Conservation (phyloP, 495 filamentous ascomycete genomes). For the Lentithecium fluviatile region DNA sequence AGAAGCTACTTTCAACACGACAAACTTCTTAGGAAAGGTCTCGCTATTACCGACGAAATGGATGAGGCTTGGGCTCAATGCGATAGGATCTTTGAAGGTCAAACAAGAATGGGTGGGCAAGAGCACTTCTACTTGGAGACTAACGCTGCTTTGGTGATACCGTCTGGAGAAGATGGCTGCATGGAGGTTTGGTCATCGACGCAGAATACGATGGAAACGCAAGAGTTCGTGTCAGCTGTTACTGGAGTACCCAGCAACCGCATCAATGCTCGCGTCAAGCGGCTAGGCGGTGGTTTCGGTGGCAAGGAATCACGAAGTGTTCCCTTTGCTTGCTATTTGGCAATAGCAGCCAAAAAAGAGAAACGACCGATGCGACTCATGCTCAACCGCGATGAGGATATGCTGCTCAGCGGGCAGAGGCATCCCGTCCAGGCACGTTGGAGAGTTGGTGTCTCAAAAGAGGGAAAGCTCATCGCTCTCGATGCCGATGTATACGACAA, state of each 20-base stretch:
- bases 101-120: conserved; percentile 46
- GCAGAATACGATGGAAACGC: conserved; percentile 47
- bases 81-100: conserved; percentile 43
- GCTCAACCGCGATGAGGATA: conserved; percentile 49
- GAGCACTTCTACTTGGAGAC: conserved; percentile 50
- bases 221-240: conserved; percentile 47
- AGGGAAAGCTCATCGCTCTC: conserved; percentile 45
- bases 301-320: conserved; percentile 46
- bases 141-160: conserved; percentile 44
- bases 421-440: conserved; percentile 46
- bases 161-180: conserved; percentile 43
- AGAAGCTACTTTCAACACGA: conserved; percentile 42
- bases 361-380: conserved; percentile 45
- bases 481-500: conserved; percentile 47
- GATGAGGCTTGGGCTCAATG: conserved; percentile 42
- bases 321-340: conserved; percentile 43
- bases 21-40: conserved; percentile 42
- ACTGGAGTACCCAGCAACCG: conserved; percentile 47
- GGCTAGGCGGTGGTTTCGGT: conserved; percentile 47
- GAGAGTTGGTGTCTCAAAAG: conserved; percentile 46
- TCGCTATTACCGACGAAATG: conserved; percentile 33
- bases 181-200: conserved; percentile 49
- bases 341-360: conserved; percentile 46
- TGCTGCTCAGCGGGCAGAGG: conserved; percentile 44
- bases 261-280: conserved; percentile 46